Evolutionary conservation across 148 eudicot species (phyloP).

Genomic region (Rhododendron ferrugineum): DNA sequence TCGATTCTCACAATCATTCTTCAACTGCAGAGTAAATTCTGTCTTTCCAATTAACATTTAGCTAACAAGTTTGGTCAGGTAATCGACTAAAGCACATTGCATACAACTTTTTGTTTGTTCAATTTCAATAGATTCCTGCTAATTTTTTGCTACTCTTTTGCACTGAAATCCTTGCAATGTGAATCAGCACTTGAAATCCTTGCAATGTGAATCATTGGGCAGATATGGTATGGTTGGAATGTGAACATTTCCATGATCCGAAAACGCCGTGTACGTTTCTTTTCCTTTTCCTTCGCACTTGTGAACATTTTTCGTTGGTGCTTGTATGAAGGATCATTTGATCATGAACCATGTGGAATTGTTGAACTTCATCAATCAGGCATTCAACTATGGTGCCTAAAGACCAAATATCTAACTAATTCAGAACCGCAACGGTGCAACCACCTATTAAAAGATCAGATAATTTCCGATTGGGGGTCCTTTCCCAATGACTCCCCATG

Average conservation of each 20-base stretch:
- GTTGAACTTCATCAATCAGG: background rate
- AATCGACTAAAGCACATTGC: conserved; percentile 4
- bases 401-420: background rate
- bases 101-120: background rate
- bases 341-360: background rate
- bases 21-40: conserved; percentile 9
- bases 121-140: background rate
- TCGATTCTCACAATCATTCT: conserved; percentile 16
- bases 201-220: background rate
- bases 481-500: background rate
- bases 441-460: background rate
- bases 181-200: background rate
- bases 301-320: background rate
- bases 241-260: background rate
- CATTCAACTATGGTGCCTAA: background rate
- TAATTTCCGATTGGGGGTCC: background rate
- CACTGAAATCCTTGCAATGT: background rate
- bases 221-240: background rate
- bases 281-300: background rate
- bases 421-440: no score
- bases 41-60: background rate
- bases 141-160: background rate
- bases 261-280: background rate
- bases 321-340: background rate
- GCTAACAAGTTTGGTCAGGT: background rate